These are phyloP conservation scores for Kluyveromyces aestuarii DNA, from an alignment of 805 yeast species.

Conservation along the genomic window DNA sequence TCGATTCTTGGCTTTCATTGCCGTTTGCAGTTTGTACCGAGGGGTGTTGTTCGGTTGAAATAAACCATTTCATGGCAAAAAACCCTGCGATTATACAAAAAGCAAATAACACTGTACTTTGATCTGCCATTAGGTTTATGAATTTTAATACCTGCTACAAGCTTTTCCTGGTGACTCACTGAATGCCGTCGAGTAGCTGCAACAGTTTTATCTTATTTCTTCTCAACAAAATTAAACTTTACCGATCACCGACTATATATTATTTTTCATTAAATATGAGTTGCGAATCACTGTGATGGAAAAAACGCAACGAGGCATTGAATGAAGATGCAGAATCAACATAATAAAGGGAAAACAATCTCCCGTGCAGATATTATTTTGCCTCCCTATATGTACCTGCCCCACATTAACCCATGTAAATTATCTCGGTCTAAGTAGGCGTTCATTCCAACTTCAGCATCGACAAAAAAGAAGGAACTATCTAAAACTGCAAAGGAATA, in stretches of 20 bases:
- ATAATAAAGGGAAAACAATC: not conserved
- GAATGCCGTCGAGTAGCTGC: not conserved
- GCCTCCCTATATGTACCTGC: not conserved
- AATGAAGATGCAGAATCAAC: not conserved
- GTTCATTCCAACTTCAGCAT: too few species aligned
- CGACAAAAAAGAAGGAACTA: too few species aligned
- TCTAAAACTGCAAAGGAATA: too few species aligned
- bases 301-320: not conserved
- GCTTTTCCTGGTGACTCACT: not conserved
- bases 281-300: not conserved
- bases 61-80: constrained; percentile 56
- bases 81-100: constrained; percentile 43
- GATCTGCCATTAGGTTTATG: constrained; percentile 3
- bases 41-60: constrained; percentile 46
- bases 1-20: constrained; percentile 1
- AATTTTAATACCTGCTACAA: not conserved
- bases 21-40: constrained; percentile 17
- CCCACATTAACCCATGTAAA: too few species aligned
- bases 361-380: not conserved
- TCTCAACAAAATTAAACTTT: not conserved
- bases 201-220: not conserved
- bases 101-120: constrained; percentile 44
- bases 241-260: not conserved
- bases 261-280: not conserved
- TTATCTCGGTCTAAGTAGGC: too few species aligned